Evolutionary conservation across 306 rosid genomes (phyloP), one percentile per base, ranked within the genome.

Genomic region (Cajanus cajan): DNA sequence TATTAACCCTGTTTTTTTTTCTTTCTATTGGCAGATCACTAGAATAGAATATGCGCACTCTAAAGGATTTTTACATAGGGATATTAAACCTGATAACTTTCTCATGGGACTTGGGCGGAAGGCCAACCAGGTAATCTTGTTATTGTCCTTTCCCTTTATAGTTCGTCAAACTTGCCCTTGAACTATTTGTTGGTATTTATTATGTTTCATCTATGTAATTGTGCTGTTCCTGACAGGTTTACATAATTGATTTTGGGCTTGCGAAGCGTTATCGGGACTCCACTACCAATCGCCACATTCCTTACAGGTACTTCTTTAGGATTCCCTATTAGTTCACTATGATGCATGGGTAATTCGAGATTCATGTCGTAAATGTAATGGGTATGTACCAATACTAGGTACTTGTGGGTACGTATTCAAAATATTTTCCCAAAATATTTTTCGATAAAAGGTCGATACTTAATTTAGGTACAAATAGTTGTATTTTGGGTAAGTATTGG

Each of bases 101-200:
- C 97, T 95, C 71, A 95, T 93, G 99, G 98, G 99, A 54, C 97
- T 96, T 82, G 98, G 98, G 68, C 94, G 96, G 68, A 96, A 93
- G 77, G 99, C 98, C 19, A 96, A 93, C 75, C 99, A 93, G 98
- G 99, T 95, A 80, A 59, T 76, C 82, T 39, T 68, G 61, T 73
- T 57, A 19, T 64, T 64, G 69, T 70, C 43, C 11, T 73, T 33
- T 61, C 78, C 24, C 25, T 68, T 61, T 21, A 12, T 57, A 21
- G 71, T 36, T 7, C 2, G 24, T 13, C 8, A 47, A 48, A 12
- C 65, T 61, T 18, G 75, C 25, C 77, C 48, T 57, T 34, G 71
- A 44, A 66, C 44, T 34, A 11, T 41, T 47, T 78, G 10, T 58
- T 44, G 59, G 76, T 54, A 18, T 65, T 21, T 54, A n/a, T 51